Base-by-base conservation (phyloP, 2,329 filamentous ascomycete genomes). In the Alternaria postmessia region DNA sequence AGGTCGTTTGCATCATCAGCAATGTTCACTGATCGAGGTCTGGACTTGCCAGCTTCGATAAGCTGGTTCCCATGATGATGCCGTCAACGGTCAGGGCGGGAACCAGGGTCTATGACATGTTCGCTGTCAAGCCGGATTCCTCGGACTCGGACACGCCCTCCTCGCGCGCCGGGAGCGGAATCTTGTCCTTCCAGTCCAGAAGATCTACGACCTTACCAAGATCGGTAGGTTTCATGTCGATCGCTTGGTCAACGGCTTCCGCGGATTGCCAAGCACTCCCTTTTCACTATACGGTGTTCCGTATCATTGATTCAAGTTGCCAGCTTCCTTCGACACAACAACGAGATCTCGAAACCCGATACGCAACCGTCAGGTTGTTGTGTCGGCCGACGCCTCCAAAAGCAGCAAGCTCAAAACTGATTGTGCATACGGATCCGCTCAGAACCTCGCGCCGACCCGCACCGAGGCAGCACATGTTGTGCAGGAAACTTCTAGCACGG, bases 391-490 rank as follows among this genome's bases (percentile, higher is more conserved):
- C 24, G 20, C 28, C n/a, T 26, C 41, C 30, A n/a, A 24, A 54
- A 54, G 22, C 51, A 34, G 41, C 11, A 36, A 22, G 46, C 46
- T 18, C 12, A 34, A 24, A 42, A 14, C 20, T 24, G 39, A 16
- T 24, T 34, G 32, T 49, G 34, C 46, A 34, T 48, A 18, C 46
- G 46, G 49, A 42, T 42, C 49, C 49, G 38, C 49, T 42, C 51
- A 53, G 24, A 30, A 42, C 38, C 39, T 42, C 36, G 42, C 22
- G 39, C 32, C 42, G 43, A 47, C 42, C 34, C 52, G 43, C 42
- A 28, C 52, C 52, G 52, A 55, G 52, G 52, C 43, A 47, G 43
- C 43, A 55, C 52, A 54, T 54, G 52, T 39, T 38, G 26, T 47
- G 42, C 52, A 47, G 42, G 42, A 48, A 55, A 32, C 52, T 55